phyloP scores from a whole-genome alignment of 768 basidiomycete species.

The Lentinus tigrinus region DNA sequence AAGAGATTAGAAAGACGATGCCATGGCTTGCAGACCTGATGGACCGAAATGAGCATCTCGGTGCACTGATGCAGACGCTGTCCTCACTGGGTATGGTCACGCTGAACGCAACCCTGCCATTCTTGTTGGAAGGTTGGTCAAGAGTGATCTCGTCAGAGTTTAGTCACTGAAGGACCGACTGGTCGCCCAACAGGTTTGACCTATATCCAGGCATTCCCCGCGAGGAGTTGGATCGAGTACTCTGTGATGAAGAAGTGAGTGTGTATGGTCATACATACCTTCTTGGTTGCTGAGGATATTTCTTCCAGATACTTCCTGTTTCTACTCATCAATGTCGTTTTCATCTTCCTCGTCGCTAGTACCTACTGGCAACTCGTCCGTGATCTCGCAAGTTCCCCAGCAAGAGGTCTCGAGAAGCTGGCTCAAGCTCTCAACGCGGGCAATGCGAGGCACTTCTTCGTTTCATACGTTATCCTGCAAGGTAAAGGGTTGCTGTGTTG shows the following conservation, averaged over 20 bases:
- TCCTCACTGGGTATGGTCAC: slow-evolving; percentile 89
- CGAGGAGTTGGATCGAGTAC: slow-evolving; percentile 92
- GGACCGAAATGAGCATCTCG: slow-evolving; percentile 74
- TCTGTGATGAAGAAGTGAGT: slow-evolving; percentile 87
- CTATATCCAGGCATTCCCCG: slow-evolving; percentile 87
- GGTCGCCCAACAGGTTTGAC: slow-evolving; percentile 51
- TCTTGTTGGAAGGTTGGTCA: slow-evolving; percentile 76
- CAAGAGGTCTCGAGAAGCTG: slow-evolving; percentile 91
- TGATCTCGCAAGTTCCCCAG: slow-evolving; percentile 90
- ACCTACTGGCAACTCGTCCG: slow-evolving; percentile 90
- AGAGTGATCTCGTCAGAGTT: not conserved
- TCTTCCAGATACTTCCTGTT: slow-evolving; percentile 84
- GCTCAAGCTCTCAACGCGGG: slow-evolving; percentile 80
- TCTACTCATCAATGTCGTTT: slow-evolving; percentile 88
- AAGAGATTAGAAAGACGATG: slow-evolving; percentile 86
- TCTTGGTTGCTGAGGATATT: not conserved
- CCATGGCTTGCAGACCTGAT: slow-evolving; percentile 89
- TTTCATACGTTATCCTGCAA: slow-evolving; percentile 84
- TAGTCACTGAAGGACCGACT: slow-evolving; percentile 5
- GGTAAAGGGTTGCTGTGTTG: slow-evolving; percentile 36
- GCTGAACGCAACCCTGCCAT: slow-evolving; percentile 86
- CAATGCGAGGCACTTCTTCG: slow-evolving; percentile 78
- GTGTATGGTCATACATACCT: not conserved
- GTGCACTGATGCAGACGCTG: slow-evolving; percentile 90
- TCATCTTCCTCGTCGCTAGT: slow-evolving; percentile 89